These are phyloP conservation scores for Paratrypanosoma confusum DNA, from an alignment of 208 protist genomes.

Conservation along the genomic window DNA sequence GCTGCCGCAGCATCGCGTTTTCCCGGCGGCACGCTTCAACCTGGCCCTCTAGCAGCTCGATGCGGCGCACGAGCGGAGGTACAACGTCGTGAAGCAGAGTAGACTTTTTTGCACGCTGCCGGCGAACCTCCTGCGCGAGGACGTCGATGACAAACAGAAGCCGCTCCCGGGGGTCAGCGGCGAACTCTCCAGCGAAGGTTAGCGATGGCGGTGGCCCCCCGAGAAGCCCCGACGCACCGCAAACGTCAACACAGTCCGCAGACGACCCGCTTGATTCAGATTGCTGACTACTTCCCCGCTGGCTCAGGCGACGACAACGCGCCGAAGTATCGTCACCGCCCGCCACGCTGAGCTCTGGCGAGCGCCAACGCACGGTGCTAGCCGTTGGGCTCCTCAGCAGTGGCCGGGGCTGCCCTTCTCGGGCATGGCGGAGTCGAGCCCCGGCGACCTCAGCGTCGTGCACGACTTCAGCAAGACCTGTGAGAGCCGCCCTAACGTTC, in stretches of 20 bases:
- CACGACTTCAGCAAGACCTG: too few relatives aligned
- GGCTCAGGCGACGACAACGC: too few relatives aligned
- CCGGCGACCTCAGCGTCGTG: too few relatives aligned
- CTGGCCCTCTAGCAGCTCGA: constrained; percentile 4
- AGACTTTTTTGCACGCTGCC: constrained; percentile 6
- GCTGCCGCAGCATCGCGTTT: background rate
- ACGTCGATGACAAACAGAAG: constrained; percentile 16
- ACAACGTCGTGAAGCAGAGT: constrained; percentile 6
- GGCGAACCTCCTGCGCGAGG: constrained; percentile 5
- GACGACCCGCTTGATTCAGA: too few relatives aligned
- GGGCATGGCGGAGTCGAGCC: too few relatives aligned
- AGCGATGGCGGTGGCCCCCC: background rate
- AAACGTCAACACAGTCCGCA: background rate
- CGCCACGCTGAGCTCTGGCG: too few relatives aligned
- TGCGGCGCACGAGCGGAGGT: constrained; percentile 2
- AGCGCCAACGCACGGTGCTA: too few relatives aligned
- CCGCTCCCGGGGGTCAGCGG: constrained; percentile 6
- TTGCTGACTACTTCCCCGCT: too few relatives aligned
- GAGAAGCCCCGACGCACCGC: background rate
- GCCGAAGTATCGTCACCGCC: too few relatives aligned
- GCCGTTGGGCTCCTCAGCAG: too few relatives aligned
- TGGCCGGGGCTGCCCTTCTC: too few relatives aligned
- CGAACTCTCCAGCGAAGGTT: constrained; percentile 14
- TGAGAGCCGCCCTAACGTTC: too few relatives aligned
- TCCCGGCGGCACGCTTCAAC: constrained; percentile 3